Base-by-base conservation (phyloP, 306 rosid genomes). In the Rubus idaeus region DNA sequence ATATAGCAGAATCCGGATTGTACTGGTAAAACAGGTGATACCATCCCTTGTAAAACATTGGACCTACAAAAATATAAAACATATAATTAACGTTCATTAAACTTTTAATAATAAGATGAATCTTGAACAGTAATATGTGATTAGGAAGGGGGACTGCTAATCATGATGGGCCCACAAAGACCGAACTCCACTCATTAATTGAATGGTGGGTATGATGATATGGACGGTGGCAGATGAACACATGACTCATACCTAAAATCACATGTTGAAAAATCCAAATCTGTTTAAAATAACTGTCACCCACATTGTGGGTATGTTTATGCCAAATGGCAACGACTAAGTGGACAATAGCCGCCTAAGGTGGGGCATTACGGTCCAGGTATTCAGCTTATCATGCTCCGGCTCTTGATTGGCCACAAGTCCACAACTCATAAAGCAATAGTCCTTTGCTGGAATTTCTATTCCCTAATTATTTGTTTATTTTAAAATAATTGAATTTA, bases 1-100 rank as follows among this genome's bases (percentile, higher is more conserved):
- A 93, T 69, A 88, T 75, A 0, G 97, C 96, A 8, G 97, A 93
- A 46, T 89, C 88, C 5, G 93, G 96, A 21, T 91, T 93, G 88
- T 93, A 93, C 68, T 93, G 97, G 73, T 93, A 93, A 75, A 93
- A 93, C 12, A 93, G 82, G 83, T 93, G 98, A 80, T 93, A 93
- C 93, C 93, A 91, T 2, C 93, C 98, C 52, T 26, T 87, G 86
- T 93, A 53, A 61, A 49, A 89, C 80, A 93, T 47, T 68, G 98
- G 98, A 65, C 91, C 98, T 93, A 75, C 74, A 78, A 37, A 4
- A 45, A 68, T 45, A 5, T 6, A 6, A 40, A 44, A 45, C 21
- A 41, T 56, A 5, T 9, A 16, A 13, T 37, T 37, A 37, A 39
- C 1, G 3, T 61, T 2, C 14, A 57, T n/a, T 30, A 30, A 30